Evolutionary conservation across 208 protist genomes (phyloP).

Genomic region (Paratrypanosoma confusum): DNA sequence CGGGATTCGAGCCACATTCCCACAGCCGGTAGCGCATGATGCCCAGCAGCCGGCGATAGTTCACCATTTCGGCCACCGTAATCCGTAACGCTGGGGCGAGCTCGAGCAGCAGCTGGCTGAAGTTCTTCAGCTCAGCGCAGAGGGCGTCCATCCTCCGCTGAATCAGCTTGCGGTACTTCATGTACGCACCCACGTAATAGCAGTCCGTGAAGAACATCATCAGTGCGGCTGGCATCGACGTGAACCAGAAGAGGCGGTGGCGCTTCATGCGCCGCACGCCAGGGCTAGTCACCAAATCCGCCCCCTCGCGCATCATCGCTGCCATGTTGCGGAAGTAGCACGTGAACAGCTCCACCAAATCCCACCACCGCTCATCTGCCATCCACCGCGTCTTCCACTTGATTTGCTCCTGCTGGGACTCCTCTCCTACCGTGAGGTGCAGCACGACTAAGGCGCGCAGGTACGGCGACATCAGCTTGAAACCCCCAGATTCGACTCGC

Average conservation of each 20-base stretch:
- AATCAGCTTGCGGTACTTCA: slow-evolving; percentile 17
- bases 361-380: slow-evolving; percentile 33
- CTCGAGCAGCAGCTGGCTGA: slow-evolving; percentile 25
- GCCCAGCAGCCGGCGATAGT: slow-evolving; percentile 36
- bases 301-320: slow-evolving; percentile 7
- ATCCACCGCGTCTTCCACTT: no score
- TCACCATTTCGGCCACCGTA: slow-evolving; percentile 41
- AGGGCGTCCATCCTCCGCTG: slow-evolving; percentile 16
- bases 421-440: slow-evolving; percentile 40
- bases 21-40: slow-evolving; percentile 18
- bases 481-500: slow-evolving; percentile 7
- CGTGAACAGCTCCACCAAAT: slow-evolving; percentile 25
- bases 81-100: slow-evolving; percentile 21
- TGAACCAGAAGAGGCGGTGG: slow-evolving; percentile 39
- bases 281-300: slow-evolving; percentile 17
- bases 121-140: slow-evolving; percentile 11
- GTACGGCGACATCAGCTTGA: slow-evolving; percentile 51
- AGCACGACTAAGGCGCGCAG: slow-evolving; percentile 46
- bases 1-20: slow-evolving; percentile 4
- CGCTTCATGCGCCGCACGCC: slow-evolving; percentile 24
- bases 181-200: slow-evolving; percentile 36
- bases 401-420: slow-evolving; percentile 21
- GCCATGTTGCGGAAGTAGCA: slow-evolving; percentile 10
- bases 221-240: slow-evolving; percentile 27
- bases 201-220: slow-evolving; percentile 47